Percentiles rank a stretch among this genome's conserved stretches.
These are phyloP conservation scores for Fusarium verticillioides DNA, from an alignment of 2,329 filamentous ascomycete genomes.

Conservation along the genomic window DNA sequence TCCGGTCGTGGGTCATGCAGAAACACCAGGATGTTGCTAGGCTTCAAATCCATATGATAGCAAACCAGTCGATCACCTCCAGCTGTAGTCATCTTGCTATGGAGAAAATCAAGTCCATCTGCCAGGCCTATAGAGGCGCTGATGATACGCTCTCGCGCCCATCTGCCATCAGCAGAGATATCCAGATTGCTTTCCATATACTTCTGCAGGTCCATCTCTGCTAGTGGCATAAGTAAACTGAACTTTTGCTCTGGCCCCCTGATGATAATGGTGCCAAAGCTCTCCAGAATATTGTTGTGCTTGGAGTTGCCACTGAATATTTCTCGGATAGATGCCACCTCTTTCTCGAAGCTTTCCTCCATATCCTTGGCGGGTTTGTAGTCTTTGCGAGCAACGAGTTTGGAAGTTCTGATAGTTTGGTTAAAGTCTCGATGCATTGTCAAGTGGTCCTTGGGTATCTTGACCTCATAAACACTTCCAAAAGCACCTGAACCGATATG, in stretches of 20 bases:
- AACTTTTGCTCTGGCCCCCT: neutral
- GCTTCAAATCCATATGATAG: neutral
- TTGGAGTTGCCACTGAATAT: neutral
- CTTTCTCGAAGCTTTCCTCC: neutral
- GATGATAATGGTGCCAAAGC: neutral
- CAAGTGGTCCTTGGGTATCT: neutral
- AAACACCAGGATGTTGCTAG: neutral
- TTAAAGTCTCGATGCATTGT: neutral
- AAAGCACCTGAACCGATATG: neutral
- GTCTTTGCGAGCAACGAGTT: neutral
- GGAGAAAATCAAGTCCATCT: neutral
- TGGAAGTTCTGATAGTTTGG: neutral
- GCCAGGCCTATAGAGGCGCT: neutral
- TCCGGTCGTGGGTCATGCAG: accelerated
- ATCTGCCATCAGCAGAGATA: neutral
- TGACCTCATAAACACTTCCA: neutral
- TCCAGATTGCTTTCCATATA: neutral
- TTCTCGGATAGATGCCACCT: neutral
- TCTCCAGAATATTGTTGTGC: neutral
- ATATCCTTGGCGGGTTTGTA: neutral
- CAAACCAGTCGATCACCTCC: neutral
- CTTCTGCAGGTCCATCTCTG: neutral
- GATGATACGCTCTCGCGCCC: neutral
- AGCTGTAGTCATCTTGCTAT: neutral
- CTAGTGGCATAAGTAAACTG: neutral